phyloP scores from a whole-genome alignment of 179 eudicot genomes.

The Drosera spatulata region DNA sequence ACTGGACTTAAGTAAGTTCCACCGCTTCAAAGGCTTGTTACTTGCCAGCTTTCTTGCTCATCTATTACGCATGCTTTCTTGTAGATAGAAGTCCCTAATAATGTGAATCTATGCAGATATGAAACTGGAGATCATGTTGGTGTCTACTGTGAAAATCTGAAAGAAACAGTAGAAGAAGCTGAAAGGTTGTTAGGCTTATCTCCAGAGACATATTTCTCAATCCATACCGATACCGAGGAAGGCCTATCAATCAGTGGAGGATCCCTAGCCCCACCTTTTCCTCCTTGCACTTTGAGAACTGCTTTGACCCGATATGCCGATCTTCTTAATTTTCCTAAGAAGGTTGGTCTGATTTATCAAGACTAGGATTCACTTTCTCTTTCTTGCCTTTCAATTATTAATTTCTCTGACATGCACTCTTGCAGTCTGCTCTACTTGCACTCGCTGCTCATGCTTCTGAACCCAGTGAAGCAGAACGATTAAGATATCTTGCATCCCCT shows the following conservation, averaged over 20 bases:
- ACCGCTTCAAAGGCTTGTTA: neutral
- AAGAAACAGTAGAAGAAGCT: constrained; percentile 78
- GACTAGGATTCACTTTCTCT: neutral
- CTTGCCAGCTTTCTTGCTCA: neutral
- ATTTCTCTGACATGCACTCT: neutral
- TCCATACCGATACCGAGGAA: constrained; percentile 76
- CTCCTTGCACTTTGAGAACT: constrained; percentile 67
- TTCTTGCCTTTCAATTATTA: constrained; percentile 1
- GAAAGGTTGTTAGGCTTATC: constrained; percentile 50
- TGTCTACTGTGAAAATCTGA: constrained; percentile 72
- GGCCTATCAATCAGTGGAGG: constrained; percentile 66
- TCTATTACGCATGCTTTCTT: constrained; percentile 1
- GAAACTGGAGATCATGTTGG: constrained; percentile 14
- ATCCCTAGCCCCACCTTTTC: constrained; percentile 78
- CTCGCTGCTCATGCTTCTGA: constrained; percentile 92
- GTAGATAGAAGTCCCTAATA: neutral
- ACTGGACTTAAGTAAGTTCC: constrained; percentile 72
- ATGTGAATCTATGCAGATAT: too few species aligned
- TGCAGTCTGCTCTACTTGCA: constrained; percentile 85
- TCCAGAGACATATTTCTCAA: constrained; percentile 63
- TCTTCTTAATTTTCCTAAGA: constrained; percentile 74
- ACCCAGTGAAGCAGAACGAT: constrained; percentile 75
- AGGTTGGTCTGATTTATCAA: constrained; percentile 30
- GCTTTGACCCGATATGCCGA: constrained; percentile 86
- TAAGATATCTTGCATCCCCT: constrained; percentile 86